Percentiles rank a stretch among this genome's conserved stretches.
phyloP scores from a whole-genome alignment of 305 asterid genomes.

The Solanum hybrid region DNA sequence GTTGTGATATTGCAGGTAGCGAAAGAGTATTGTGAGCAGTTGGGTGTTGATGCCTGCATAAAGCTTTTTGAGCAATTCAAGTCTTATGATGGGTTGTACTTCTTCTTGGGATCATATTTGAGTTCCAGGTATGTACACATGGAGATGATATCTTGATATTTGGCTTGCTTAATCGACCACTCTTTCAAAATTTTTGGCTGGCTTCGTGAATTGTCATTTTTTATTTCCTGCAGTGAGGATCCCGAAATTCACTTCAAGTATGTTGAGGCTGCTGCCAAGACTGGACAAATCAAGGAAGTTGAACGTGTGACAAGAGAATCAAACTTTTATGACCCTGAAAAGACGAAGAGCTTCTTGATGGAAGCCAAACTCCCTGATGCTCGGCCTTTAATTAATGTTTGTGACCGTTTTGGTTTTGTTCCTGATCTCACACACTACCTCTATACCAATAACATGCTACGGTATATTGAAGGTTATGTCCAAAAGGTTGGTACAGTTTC shows the following conservation, averaged over 20 bases:
- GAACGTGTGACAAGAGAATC: slow-evolving; percentile 99
- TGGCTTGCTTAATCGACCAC: not conserved
- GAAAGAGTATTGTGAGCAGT: slow-evolving; percentile 93
- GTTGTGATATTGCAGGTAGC: slow-evolving; percentile 57
- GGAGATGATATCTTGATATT: not conserved
- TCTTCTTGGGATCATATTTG: slow-evolving; percentile 96
- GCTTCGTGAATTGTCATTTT: not conserved
- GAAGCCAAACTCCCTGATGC: slow-evolving; percentile 99
- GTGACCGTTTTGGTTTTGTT: slow-evolving; percentile 98
- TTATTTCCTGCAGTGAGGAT: slow-evolving; percentile 64
- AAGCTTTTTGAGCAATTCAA: slow-evolving; percentile 95
- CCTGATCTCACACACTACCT: slow-evolving; percentile 97
- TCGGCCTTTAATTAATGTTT: slow-evolving; percentile 90
- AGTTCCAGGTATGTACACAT: slow-evolving; percentile 70
- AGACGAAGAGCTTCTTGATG: slow-evolving; percentile 95
- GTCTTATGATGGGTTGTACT: slow-evolving; percentile 93
- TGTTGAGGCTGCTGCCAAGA: slow-evolving; percentile 98
- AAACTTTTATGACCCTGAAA: slow-evolving; percentile 89
- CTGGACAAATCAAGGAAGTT: slow-evolving; percentile 98
- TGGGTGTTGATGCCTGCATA: slow-evolving; percentile 92
- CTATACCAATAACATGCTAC: slow-evolving; percentile 93
- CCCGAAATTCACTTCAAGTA: slow-evolving; percentile 98
- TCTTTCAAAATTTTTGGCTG: not conserved
- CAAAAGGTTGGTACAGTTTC: slow-evolving; percentile 51
- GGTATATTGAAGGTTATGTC: slow-evolving; percentile 98